Conservation (phyloP, 1,139 yeast species). For the Debaryomyces udenii region DNA sequence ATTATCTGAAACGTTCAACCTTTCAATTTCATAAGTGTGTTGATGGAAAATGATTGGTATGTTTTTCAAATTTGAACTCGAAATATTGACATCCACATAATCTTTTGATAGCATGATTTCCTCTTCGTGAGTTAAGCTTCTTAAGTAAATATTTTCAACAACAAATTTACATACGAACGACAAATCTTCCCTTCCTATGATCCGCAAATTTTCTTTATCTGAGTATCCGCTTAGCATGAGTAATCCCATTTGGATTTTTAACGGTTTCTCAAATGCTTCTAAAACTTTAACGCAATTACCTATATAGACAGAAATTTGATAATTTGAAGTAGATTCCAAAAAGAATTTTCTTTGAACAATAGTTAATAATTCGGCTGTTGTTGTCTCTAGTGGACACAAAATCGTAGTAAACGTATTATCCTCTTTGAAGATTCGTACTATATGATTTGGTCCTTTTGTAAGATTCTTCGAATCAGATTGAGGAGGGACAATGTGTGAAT, state of each 20-base stretch:
- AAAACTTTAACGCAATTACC: conserved; percentile 80
- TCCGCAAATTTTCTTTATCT: conserved; percentile 72
- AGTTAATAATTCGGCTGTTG: conserved; percentile 73
- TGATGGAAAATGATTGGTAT: conserved; percentile 84
- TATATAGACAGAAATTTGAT: conserved; percentile 75
- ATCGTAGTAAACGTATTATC: conserved; percentile 85
- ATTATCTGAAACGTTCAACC: conserved; percentile 82
- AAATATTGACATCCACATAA: conserved; percentile 74
- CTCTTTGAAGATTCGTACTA: conserved; percentile 71
- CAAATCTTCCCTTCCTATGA: conserved; percentile 85
- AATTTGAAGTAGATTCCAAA: conserved; percentile 67
- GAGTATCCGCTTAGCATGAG: conserved; percentile 79
- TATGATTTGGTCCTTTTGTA: conserved; percentile 46
- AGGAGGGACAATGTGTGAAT: conserved; percentile 27
- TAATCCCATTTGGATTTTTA: conserved; percentile 74
- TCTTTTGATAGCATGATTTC: conserved; percentile 66
- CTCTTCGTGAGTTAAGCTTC: conserved; percentile 68
- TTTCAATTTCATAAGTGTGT: conserved; percentile 79
- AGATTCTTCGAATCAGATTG: conserved; percentile 19
- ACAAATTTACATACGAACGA: conserved; percentile 85
- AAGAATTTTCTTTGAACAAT: conserved; percentile 77
- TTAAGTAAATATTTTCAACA: conserved; percentile 69
- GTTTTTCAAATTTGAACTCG: conserved; percentile 75
- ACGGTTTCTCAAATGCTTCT: conserved; percentile 74
- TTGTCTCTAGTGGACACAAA: conserved; percentile 72